Percentiles rank a stretch among this genome's conserved stretches.
phyloP scores from a whole-genome alignment of 192 early-diverging fungal genomes.

The Funneliformis geosporum region DNA sequence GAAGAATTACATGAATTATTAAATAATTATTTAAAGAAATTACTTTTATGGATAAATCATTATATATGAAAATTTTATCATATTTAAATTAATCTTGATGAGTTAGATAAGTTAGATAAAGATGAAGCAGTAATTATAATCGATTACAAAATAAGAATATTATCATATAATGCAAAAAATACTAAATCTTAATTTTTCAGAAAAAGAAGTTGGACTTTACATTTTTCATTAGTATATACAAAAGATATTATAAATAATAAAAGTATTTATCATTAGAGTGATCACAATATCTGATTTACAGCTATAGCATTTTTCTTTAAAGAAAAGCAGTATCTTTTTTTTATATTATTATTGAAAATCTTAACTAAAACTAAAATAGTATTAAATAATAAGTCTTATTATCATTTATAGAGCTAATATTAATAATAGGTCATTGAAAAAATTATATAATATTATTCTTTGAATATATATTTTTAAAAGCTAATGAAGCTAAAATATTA shows the following conservation, averaged over 20 bases:
- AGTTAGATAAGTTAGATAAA: neutral
- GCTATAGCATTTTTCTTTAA: neutral
- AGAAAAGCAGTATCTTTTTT: neutral
- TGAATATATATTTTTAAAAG: neutral
- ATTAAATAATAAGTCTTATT: neutral
- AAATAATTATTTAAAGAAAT: no score
- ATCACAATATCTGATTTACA: no score
- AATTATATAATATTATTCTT: neutral
- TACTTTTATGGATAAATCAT: no score
- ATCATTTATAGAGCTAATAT: neutral
- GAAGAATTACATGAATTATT: no score
- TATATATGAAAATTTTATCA: neutral
- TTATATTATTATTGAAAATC: neutral
- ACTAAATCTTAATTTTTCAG: neutral
- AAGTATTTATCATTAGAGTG: neutral
- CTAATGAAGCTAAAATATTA: neutral
- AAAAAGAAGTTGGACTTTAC: neutral
- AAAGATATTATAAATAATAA: neutral
- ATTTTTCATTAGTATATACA: neutral
- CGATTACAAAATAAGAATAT: constrained; percentile 4
- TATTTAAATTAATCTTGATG: neutral
- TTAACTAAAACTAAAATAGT: neutral
- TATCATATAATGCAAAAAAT: neutral
- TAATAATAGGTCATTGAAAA: neutral
- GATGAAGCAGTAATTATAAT: neutral